Evolutionary conservation across 2,329 filamentous ascomycete species (phyloP).

Genomic region (Claviceps paspali): DNA sequence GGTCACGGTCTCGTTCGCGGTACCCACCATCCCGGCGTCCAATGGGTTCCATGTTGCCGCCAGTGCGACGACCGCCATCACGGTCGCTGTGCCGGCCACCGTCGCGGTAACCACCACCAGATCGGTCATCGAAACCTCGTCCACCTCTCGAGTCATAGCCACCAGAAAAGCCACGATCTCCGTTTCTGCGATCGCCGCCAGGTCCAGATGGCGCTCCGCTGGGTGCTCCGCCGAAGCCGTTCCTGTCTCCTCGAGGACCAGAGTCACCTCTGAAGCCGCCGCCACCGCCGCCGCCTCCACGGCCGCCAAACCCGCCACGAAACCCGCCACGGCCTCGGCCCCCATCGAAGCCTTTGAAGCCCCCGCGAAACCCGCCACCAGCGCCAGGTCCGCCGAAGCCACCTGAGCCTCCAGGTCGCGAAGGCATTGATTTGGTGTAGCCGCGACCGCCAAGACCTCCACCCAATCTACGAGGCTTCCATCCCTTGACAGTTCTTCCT

Average conservation of each 20-base stretch:
- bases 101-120: slow-evolving; percentile 28
- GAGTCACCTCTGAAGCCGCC: slow-evolving; percentile 33
- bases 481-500: slow-evolving; percentile 83
- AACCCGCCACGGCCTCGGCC: slow-evolving; percentile 27
- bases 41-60: slow-evolving; percentile 75
- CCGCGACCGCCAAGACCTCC: slow-evolving; percentile 84
- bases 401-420: slow-evolving; percentile 52
- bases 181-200: slow-evolving; percentile 28
- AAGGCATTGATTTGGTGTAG: slow-evolving; percentile 69
- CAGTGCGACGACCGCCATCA: slow-evolving; percentile 34
- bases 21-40: slow-evolving; percentile 49
- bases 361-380: slow-evolving; percentile 27
- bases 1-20: slow-evolving; percentile 33
- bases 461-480: slow-evolving; percentile 82
- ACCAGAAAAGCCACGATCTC: slow-evolving; percentile 26
- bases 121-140: slow-evolving; percentile 45
- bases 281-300: slow-evolving; percentile 39
- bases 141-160: slow-evolving; percentile 40
- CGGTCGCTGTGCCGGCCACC: slow-evolving; percentile 20
- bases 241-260: slow-evolving; percentile 22
- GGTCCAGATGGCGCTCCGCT: slow-evolving; percentile 47
- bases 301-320: slow-evolving; percentile 28
- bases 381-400: slow-evolving; percentile 40
- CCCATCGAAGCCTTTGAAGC: slow-evolving; percentile 30
- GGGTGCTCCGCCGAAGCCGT: slow-evolving; percentile 32